A percentile compares a stretch with the other conserved stretches of the same genome.
phyloP scores from a whole-genome alignment of 805 yeast species.

The Sugiyamaella americana region DNA sequence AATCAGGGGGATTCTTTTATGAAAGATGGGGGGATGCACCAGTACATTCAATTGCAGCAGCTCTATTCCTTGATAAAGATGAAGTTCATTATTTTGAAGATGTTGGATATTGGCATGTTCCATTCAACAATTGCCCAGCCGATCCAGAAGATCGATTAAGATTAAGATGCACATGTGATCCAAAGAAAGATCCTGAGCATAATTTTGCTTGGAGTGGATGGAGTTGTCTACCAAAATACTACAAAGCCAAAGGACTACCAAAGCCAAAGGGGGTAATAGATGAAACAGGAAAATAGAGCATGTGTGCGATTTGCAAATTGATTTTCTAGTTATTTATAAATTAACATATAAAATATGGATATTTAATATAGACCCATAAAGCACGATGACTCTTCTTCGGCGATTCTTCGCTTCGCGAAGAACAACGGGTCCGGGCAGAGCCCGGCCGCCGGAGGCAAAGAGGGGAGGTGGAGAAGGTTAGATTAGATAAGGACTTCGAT shows the following conservation, averaged over 20 bases:
- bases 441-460: too few relatives aligned
- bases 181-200: too few relatives aligned
- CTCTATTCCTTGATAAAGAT: constrained; percentile 45
- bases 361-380: too few relatives aligned
- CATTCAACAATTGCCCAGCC: constrained; percentile 52
- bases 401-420: too few relatives aligned
- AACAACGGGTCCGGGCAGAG: too few relatives aligned
- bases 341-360: too few relatives aligned
- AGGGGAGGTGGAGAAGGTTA: too few relatives aligned
- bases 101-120: constrained; percentile 53
- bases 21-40: constrained; percentile 83
- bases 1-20: constrained; percentile 64
- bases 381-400: too few relatives aligned
- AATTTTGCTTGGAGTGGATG: constrained; percentile 38
- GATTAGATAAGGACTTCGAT: not conserved
- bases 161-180: constrained; percentile 67
- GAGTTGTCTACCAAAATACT: constrained; percentile 35
- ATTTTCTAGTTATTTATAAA: too few relatives aligned
- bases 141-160: constrained; percentile 42
- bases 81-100: constrained; percentile 55
- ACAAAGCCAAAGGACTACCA: constrained; percentile 25
- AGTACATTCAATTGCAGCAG: constrained; percentile 59
- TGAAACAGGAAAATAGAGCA: too few relatives aligned
- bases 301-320: too few relatives aligned
- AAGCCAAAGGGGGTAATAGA: constrained; percentile 31